Conservation (phyloP, 176 grass and related monocot genomes). For the Hordeum marinum region DNA sequence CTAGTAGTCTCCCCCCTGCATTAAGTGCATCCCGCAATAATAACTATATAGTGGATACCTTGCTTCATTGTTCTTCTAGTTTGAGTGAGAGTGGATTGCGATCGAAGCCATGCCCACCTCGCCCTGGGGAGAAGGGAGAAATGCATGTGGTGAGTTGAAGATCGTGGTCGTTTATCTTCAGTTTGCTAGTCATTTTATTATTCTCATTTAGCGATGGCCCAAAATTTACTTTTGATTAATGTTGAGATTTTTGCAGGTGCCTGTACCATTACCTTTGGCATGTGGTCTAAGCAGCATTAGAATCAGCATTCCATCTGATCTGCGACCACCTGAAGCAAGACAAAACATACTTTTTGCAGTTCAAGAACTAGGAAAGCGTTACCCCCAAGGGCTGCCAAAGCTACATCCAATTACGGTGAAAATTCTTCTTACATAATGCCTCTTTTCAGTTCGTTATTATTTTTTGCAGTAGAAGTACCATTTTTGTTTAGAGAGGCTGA, state of each 20-base stretch:
- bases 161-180: slow-evolving; percentile 22
- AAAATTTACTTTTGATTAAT: slow-evolving; percentile 11
- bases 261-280: slow-evolving; percentile 83
- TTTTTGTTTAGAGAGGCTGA: background rate
- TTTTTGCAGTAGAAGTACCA: slow-evolving; percentile 8
- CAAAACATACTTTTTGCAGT: slow-evolving; percentile 92
- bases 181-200: background rate
- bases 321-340: slow-evolving; percentile 89
- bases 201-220: background rate
- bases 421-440: slow-evolving; percentile 11
- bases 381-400: slow-evolving; percentile 94
- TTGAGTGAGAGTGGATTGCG: slow-evolving; percentile 60
- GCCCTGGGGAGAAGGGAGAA: slow-evolving; percentile 81
- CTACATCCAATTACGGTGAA: slow-evolving; percentile 69
- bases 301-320: slow-evolving; percentile 92
- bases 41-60: slow-evolving; percentile 84
- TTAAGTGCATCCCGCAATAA: slow-evolving; percentile 54
- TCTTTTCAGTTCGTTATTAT: slow-evolving; percentile 13
- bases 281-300: slow-evolving; percentile 85
- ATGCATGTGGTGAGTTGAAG: slow-evolving; percentile 97
- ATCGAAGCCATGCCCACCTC: slow-evolving; percentile 77
- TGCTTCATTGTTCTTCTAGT: slow-evolving; percentile 86
- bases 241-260: slow-evolving; percentile 53
- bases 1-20: slow-evolving; percentile 48
- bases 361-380: slow-evolving; percentile 84